phyloP scores from a whole-genome alignment of 306 rosid species.

The Acacia confusa region DNA sequence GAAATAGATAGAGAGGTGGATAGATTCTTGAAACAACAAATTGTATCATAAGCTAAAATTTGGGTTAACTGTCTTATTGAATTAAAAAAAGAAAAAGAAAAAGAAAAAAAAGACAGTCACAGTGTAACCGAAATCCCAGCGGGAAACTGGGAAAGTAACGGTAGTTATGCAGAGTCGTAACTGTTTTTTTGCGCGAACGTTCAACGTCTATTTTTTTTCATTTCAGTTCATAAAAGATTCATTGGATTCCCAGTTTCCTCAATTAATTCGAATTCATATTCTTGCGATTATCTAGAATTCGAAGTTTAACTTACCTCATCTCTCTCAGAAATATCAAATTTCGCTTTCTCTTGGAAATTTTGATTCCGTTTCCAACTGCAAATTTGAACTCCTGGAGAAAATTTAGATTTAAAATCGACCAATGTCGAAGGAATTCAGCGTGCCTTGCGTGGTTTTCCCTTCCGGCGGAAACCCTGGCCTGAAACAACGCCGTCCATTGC shows the following conservation, averaged over 20 bases:
- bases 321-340: not conserved
- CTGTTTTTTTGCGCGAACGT: not conserved
- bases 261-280: no score
- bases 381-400: not conserved
- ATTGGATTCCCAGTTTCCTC: not conserved
- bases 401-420: not conserved
- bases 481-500: constrained; percentile 19
- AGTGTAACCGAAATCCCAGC: not conserved
- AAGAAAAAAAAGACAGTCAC: not conserved
- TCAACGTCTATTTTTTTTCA: not conserved
- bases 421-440: constrained; percentile 37
- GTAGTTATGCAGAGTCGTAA: not conserved
- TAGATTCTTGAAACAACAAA: no score
- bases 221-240: not conserved
- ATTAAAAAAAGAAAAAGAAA: no score
- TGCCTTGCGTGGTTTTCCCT: constrained; percentile 35
- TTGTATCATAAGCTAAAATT: no score
- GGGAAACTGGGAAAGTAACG: not conserved
- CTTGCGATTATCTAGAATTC: not conserved
- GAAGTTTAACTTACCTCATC: not conserved
- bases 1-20: no score
- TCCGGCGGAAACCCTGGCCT: constrained; percentile 27
- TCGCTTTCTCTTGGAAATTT: not conserved
- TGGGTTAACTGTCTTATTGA: no score
- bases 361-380: not conserved